Evolutionary conservation across 495 filamentous ascomycete genomes (phyloP), one percentile per base, ranked within the genome.

Genomic region (Podospora pseudoanserina): DNA sequence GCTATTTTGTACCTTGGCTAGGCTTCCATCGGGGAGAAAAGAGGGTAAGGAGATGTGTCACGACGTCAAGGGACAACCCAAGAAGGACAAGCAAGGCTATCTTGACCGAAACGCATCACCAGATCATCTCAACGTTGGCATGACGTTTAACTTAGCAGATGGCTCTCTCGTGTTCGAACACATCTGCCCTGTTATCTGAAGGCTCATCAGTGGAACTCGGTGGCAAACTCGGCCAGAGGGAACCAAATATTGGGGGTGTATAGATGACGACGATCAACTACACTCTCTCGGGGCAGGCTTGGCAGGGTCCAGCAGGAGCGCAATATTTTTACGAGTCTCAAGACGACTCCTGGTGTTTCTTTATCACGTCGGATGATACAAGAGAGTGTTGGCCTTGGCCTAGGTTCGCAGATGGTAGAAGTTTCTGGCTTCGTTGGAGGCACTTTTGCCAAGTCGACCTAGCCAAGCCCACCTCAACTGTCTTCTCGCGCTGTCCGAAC

Each of bases 171-270:
- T 58, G 23, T 58, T 58, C 9, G 23, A n/a, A 20, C 6, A 5
- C 6, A 15, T 58, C 15, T 58, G 55, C 55, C 55, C 23, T 15
- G 55, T 58, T 58, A 7, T 19, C 23, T 23, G 23, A n/a, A 58
- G 55, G 55, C 55, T 58, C 55, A 20, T 58, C 55, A 3, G 55
- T 58, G 55, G 55, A 58, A 49, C 55, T 18, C 15, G n/a, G 55
- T 58, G 55, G 55, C 55, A 58, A 58, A 58, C n/a, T 58, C 55
- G 55, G 55, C n/a, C 55, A 26, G n/a, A 58, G 23, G 55, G 55
- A 58, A 58, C n/a, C 7, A 5, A 5, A 7, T 58, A 19, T 19
- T 26, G 39, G 15, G 9, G 39, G 39, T 49, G 39, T 49, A 49
- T 49, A 2, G 55, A 58, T 58, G 55, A 26, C n/a, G 55, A 58